Evolutionary conservation across 352 stramenopile species (phyloP).

Genomic region (Phytophthora tubulina): DNA sequence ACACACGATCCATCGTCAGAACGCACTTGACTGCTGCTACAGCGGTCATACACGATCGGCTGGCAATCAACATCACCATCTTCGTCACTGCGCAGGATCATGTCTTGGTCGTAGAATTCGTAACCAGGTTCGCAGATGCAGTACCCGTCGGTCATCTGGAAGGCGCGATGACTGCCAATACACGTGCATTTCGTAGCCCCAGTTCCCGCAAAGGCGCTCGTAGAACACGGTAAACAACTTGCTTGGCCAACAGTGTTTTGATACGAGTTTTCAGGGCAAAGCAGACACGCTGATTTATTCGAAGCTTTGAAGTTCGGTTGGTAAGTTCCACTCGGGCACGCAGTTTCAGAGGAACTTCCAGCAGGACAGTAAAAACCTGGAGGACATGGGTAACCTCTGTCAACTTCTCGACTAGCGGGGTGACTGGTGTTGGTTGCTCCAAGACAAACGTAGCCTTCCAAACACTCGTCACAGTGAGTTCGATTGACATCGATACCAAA

Average conservation of each 20-base stretch:
- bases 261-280: conserved; percentile 83
- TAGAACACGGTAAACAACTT: conserved; percentile 90
- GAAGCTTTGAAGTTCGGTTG: conserved; percentile 57
- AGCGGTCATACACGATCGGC: conserved; percentile 92
- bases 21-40: conserved; percentile 75
- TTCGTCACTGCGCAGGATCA: conserved; percentile 82
- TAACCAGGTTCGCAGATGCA: conserved; percentile 93
- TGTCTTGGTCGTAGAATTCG: conserved; percentile 92
- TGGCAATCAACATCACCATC: conserved; percentile 93
- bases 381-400: conserved; percentile 90
- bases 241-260: conserved; percentile 70
- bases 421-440: conserved; percentile 67
- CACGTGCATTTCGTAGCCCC: conserved; percentile 84
- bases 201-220: conserved; percentile 65
- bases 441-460: conserved; percentile 89
- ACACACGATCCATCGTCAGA: conserved; percentile 79
- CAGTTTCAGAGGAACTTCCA: conserved; percentile 57
- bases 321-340: conserved; percentile 85
- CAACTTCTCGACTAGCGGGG: conserved; percentile 58
- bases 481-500: conserved; percentile 87
- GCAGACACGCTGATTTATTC: conserved; percentile 68
- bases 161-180: conserved; percentile 88
- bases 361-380: conserved; percentile 79
- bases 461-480: conserved; percentile 71
- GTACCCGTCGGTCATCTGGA: conserved; percentile 92